phyloP scores from a whole-genome alignment of 192 early-diverging fungal species.

The Umbelopsis sp. region DNA sequence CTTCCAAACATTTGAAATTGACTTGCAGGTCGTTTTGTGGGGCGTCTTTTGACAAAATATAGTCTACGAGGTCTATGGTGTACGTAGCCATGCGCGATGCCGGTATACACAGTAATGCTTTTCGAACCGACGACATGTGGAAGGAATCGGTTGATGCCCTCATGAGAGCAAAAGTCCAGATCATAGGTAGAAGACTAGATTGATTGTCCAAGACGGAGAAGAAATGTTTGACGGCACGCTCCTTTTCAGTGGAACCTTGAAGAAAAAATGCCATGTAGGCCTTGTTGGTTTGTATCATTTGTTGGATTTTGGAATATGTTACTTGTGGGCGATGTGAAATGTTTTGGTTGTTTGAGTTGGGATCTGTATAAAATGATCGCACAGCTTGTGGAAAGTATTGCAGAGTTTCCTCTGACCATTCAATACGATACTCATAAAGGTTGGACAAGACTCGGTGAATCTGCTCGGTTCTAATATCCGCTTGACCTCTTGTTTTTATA shows the following conservation, averaged over 20 bases:
- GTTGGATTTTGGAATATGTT: slow-evolving; percentile 20
- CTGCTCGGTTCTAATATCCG: slow-evolving; percentile 53
- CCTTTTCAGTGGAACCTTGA: slow-evolving; percentile 36
- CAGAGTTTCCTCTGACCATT: slow-evolving; percentile 57
- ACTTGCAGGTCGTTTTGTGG: background rate
- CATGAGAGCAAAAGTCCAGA: slow-evolving; percentile 62
- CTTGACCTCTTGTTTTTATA: slow-evolving; percentile 58
- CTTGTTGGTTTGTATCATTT: slow-evolving; percentile 28
- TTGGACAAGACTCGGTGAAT: slow-evolving; percentile 49
- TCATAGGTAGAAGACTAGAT: slow-evolving; percentile 63
- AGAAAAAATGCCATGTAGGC: slow-evolving; percentile 29
- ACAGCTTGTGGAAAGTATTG: slow-evolving; percentile 58
- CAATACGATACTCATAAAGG: slow-evolving; percentile 50
- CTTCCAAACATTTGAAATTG: slow-evolving; percentile 53
- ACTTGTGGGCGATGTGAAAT: slow-evolving; percentile 20
- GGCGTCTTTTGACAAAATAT: slow-evolving; percentile 51
- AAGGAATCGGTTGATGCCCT: slow-evolving; percentile 36
- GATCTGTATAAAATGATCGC: slow-evolving; percentile 43
- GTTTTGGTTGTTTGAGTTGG: slow-evolving; percentile 25
- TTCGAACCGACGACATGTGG: slow-evolving; percentile 53
- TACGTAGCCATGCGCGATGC: slow-evolving; percentile 71
- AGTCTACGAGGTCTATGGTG: slow-evolving; percentile 69
- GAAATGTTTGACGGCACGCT: slow-evolving; percentile 47
- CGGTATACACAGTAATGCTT: slow-evolving; percentile 69
- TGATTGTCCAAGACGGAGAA: slow-evolving; percentile 65